A percentile compares a stretch with the other conserved stretches of the same genome.
phyloP scores from a whole-genome alignment of 2,329 filamentous ascomycete genomes.

The Coniochaeta ligniaria region DNA sequence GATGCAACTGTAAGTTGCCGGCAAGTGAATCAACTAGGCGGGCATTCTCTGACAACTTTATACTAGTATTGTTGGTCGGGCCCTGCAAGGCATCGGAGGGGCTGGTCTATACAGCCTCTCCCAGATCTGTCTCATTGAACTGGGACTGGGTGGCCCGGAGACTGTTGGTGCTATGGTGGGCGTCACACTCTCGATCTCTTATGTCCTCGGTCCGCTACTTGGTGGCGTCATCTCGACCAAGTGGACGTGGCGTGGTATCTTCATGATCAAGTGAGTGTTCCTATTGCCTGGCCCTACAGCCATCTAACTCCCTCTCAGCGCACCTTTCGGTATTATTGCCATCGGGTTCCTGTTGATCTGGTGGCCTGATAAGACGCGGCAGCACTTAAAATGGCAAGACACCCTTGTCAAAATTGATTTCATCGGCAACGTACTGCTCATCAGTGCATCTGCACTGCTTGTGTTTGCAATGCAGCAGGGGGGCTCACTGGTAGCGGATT shows the following conservation, averaged over 20 bases:
- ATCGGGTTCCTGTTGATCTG: slow-evolving; percentile 36
- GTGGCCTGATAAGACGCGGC: slow-evolving; percentile 18
- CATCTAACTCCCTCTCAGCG: slow-evolving; percentile 20
- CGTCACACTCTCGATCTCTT: slow-evolving; percentile 47
- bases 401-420: slow-evolving; percentile 44
- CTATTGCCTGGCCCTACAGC: neutral
- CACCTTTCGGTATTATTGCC: slow-evolving; percentile 40
- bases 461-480: slow-evolving; percentile 52
- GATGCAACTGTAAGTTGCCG: slow-evolving; percentile 37
- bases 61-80: slow-evolving; percentile 47
- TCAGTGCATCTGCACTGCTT: slow-evolving; percentile 44
- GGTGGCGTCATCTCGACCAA: slow-evolving; percentile 48
- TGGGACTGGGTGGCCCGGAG: slow-evolving; percentile 45
- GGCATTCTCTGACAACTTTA: slow-evolving; percentile 6
- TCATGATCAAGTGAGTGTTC: slow-evolving; percentile 49
- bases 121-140: slow-evolving; percentile 49
- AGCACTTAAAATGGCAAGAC: slow-evolving; percentile 25
- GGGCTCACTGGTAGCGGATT: slow-evolving; percentile 41
- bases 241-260: slow-evolving; percentile 51
- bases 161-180: slow-evolving; percentile 49
- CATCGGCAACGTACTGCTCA: slow-evolving; percentile 40
- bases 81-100: slow-evolving; percentile 53
- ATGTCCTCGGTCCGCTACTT: slow-evolving; percentile 50
- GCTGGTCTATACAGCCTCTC: slow-evolving; percentile 55
- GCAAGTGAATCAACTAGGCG: neutral